Evolutionary conservation across 768 basidiomycete genomes (phyloP), one percentile per base, ranked within the genome.

Genomic region (Suillus subalutaceus): DNA sequence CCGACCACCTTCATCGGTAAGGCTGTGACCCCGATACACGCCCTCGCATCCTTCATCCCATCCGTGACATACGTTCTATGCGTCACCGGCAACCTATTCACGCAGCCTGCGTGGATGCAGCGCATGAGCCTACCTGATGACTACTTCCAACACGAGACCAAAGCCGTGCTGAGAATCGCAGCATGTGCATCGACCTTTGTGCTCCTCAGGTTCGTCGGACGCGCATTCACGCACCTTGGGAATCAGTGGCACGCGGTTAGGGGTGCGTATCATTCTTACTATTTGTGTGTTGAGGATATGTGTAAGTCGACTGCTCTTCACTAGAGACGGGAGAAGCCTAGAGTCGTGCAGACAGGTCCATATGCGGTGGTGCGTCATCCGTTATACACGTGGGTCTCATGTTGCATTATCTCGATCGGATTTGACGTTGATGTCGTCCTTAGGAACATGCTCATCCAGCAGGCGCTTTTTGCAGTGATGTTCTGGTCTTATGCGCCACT

Each of bases 341-440:
- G 66, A 44, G 16, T 77, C 65, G 70, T 73, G 8, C 68, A 72
- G 44, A 71, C 67, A 15, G 80, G 80, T 4, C 80, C 79, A 5
- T 81, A 81, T 65, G 66, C 74, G 6, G 56, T 78, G 41, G 73
- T 81, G 43, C 80, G 80, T 50, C 80, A 81, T 62, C 80, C 80
- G 6, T 63, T 67, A 8, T 80, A 80, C 64, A 73, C 67, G 78
- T 79, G 63, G 62, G 75, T 43, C 41, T 37, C 37, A 10, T 37
- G 9, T 52, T 52, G 13, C 26, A 8, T 16, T 1, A 30, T 16
- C 26, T 26, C 37, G 15, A 7, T 53, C 16, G 9, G 26, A 53
- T 53, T 53, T 71, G 1, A 76, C 74, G 70, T 6, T 53, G 16
- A 30, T 8, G 16, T 35, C 6, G 3, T 61, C 30, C 37, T 37